These are phyloP conservation scores for Plantago ovata DNA, from an alignment of 257 asterid species.

Conservation along the genomic window DNA sequence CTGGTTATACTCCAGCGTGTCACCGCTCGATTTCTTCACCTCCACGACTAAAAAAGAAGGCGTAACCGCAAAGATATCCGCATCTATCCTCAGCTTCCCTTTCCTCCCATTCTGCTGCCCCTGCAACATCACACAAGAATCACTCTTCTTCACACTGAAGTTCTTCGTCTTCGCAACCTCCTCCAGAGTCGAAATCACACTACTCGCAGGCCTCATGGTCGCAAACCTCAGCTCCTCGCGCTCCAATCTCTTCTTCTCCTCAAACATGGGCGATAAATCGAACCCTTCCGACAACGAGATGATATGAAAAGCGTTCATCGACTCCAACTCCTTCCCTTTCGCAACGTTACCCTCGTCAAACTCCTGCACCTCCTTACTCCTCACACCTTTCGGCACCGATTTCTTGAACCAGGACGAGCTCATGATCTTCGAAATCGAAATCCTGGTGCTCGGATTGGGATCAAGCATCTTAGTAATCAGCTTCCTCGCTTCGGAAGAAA, in stretches of 20 bases:
- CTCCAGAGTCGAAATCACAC: constrained; percentile 17
- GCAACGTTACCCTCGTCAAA: constrained; percentile 16
- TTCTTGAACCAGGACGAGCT: constrained; percentile 36
- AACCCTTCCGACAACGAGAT: constrained; percentile 49
- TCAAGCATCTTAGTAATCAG: constrained; percentile 39
- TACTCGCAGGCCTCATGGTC: constrained; percentile 14
- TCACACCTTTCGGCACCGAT: constrained; percentile 6
- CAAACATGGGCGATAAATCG: constrained; percentile 37
- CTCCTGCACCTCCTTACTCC: constrained; percentile 21
- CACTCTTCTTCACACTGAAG: constrained; percentile 16
- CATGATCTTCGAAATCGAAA: constrained; percentile 34
- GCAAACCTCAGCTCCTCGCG: constrained; percentile 34
- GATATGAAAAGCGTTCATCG: constrained; percentile 46
- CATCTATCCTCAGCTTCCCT: constrained; percentile 18
- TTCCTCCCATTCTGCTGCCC: constrained; percentile 15
- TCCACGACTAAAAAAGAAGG: constrained; percentile 18
- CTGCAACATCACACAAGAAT: constrained; percentile 15
- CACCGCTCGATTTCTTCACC: constrained; percentile 41
- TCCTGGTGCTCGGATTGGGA: constrained; percentile 40
- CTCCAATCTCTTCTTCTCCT: constrained; percentile 28
- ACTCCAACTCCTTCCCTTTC: constrained; percentile 29
- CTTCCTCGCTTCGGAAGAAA: constrained; percentile 33
- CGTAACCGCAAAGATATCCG: constrained; percentile 13
- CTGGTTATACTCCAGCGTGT: constrained; percentile 38
- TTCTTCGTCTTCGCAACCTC: constrained; percentile 17